Evolutionary conservation across 305 asterid genomes (phyloP), one percentile per base, ranked within the genome.

Genomic region (Ilex paraguariensis): DNA sequence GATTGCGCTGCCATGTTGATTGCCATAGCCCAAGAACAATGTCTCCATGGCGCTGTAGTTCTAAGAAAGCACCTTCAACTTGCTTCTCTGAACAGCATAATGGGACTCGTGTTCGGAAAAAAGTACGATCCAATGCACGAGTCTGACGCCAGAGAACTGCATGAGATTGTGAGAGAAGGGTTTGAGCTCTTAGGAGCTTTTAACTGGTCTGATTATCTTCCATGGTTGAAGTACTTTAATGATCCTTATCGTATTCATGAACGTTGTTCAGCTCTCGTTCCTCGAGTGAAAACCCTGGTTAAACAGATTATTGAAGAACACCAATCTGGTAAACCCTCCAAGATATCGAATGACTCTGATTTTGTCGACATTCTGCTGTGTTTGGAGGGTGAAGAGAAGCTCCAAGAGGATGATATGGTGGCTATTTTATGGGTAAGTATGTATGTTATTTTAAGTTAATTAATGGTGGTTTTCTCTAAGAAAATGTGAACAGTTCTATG

Each of bases 181-280:
- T 85, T 85, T 64, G 89, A 83, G 68, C 78, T 85, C 3, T 68
- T 85, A 69, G 90, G 93, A 62, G 82, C 82, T 58, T 81, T 85
- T 62, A 82, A 85, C 60, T 85, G 87, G 93, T 80, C 80, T n/a
- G 93, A 85, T 67, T 86, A 85, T 73, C 69, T 85, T 31, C 82
- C 84, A 16, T 85, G 87, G 93, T 36, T 85, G 52, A 73, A 70
- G 42, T 61, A 69, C 39, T 77, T 79, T 31, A 75, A 73, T 39
- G 90, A 85, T 45, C 90, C 90, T 16, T 75, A 44, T 66, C 63
- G 58, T 31, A 74, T 82, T 31, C 63, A 66, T 15, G 74, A 79
- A 59, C 82, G 90, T 30, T 83, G 90, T 31, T 59, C 58, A 7
- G 65, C 42, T 2, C 68, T 83, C 10, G 86, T 83, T 17, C 68